Conservation (phyloP, 176 grass and related monocot species). For the Secale cereale region DNA sequence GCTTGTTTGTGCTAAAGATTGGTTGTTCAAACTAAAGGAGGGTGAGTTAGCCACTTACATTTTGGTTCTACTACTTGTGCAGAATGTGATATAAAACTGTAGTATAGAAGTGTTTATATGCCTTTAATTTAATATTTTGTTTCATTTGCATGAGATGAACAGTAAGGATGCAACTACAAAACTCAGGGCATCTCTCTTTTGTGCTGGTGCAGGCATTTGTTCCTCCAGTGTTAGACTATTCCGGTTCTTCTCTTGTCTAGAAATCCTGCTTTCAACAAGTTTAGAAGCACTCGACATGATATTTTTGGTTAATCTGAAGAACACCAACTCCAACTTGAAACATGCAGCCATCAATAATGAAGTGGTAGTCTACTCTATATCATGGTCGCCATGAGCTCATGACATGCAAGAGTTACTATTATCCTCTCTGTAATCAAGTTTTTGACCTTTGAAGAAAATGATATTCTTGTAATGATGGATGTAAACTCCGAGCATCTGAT, state of each 20-base stretch:
- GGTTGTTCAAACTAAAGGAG: no score
- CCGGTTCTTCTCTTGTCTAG: conserved; percentile 16
- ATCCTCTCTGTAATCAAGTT: background rate
- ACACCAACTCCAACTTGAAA: background rate
- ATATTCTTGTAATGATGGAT: background rate
- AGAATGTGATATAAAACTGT: no score
- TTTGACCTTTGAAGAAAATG: background rate
- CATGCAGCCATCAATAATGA: background rate
- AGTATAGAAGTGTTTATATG: no score
- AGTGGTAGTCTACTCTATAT: background rate
- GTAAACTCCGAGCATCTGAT: background rate
- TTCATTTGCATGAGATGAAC: no score
- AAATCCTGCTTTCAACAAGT: background rate
- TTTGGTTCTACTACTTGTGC: no score
- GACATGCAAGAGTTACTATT: background rate
- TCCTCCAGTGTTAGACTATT: conserved; percentile 2
- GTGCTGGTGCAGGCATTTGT: conserved; percentile 30
- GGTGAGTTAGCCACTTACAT: no score
- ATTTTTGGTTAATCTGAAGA: background rate
- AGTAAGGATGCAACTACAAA: no score
- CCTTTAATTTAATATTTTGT: no score
- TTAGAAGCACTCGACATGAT: conserved; percentile 1
- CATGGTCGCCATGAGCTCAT: background rate
- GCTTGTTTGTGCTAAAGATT: no score
- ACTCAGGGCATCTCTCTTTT: conserved; percentile 4